Conservation (phyloP, 306 rosid species). For the Pachyrhizus erosus region DNA sequence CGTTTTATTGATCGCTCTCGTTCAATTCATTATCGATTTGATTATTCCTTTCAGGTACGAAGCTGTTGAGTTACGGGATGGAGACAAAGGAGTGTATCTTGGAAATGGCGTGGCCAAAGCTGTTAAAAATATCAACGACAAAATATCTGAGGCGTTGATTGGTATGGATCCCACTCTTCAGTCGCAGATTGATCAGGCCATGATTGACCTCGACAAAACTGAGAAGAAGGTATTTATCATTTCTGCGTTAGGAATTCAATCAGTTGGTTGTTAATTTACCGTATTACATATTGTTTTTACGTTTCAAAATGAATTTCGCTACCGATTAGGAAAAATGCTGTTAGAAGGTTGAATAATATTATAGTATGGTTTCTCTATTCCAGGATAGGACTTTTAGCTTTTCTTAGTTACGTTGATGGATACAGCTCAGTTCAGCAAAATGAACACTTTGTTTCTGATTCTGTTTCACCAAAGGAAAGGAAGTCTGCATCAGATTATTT, state of each 20-base stretch:
- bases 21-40: not conserved
- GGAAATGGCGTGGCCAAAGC: slow-evolving; percentile 88
- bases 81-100: slow-evolving; percentile 84
- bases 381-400: slow-evolving; percentile 11
- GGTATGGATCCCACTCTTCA: slow-evolving; percentile 97
- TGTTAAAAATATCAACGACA: slow-evolving; percentile 84
- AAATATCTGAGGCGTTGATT: slow-evolving; percentile 82
- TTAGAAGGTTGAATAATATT: not conserved
- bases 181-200: slow-evolving; percentile 91
- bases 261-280: slow-evolving; percentile 30
- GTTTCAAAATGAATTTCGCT: slow-evolving; percentile 25
- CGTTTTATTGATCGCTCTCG: not conserved
- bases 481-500: not conserved
- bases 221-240: slow-evolving; percentile 79
- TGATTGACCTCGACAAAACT: slow-evolving; percentile 93
- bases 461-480: not conserved
- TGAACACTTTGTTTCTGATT: slow-evolving; percentile 14
- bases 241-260: slow-evolving; percentile 1
- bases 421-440: not conserved
- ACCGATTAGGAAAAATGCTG: not conserved
- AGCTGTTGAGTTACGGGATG: slow-evolving; percentile 90
- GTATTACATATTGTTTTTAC: not conserved
- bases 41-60: slow-evolving; percentile 71
- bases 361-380: not conserved
- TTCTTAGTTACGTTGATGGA: slow-evolving; percentile 18